Evolutionary conservation across 1,284 basidiomycete genomes (phyloP), one percentile per base, ranked within the genome.

Genomic region (Chondrostereum purpureum): DNA sequence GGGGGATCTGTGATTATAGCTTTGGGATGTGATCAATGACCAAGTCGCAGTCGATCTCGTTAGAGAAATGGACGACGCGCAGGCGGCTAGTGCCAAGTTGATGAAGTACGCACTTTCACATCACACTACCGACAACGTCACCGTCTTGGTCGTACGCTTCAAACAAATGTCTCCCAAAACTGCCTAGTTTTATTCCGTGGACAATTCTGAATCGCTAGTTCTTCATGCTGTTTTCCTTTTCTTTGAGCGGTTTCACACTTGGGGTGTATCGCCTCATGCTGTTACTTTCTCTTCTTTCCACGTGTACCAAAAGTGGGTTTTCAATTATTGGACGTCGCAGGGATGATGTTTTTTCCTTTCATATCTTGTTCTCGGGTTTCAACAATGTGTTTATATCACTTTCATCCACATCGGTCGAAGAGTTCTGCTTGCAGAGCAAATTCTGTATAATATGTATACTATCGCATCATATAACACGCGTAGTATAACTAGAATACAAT

Each of bases 21-120:
- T 99, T 0, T 99, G 96, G 96, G 96, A 99, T 62, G 92, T 99
- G 6, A 79, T 85, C 42, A 83, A 83, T 44, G 96, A 99, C 64
- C 93, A 99, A 65, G 79, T 78, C 41, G 95, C 94, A 0, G 85
- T 96, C 27, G 88, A 98, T 47, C 76, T 96, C 41, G 78, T 97
- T 44, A 80, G 81, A 39, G 69, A 78, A 21, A 70, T 84, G 16
- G 62, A 73, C 24, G 89, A 97, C 59, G 83, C 95, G 3, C 92
- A 95, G 62, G 75, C 78, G 51, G 94, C 95, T 2, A 88, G 86
- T 51, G 69, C 80, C 48, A 72, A 72, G 45, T 73, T 99, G 14
- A 72, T 99, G 45, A 80, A 91, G 48, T 82, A 96, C 57, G 96
- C 96, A 3, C 75, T 97, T 38, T 70, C 75, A 23, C 84, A 88